Percentiles rank a stretch among this genome's conserved stretches.
phyloP scores from a whole-genome alignment of 1,284 basidiomycete species.

The Fistulinella staudtii region DNA sequence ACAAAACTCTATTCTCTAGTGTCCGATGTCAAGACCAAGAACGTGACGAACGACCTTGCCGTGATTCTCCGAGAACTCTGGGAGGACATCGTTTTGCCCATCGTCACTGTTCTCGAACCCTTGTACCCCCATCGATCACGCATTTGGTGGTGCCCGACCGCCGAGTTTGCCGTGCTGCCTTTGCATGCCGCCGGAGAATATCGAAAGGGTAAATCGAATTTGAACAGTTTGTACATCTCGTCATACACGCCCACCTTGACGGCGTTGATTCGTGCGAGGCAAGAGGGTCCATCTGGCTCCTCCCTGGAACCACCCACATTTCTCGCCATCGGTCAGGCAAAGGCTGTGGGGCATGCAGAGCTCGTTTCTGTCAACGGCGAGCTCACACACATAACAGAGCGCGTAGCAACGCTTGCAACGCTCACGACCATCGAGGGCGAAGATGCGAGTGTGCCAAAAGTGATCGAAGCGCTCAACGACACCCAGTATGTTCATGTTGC shows the following conservation, averaged over 20 bases:
- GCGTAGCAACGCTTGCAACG: not conserved
- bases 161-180: conserved; percentile 30
- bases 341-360: not conserved
- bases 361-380: conserved; percentile 7
- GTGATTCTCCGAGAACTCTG: conserved; percentile 24
- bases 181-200: conserved; percentile 5
- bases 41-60: not conserved
- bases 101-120: conserved; percentile 16
- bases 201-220: conserved; percentile 1
- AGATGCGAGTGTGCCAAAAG: conserved; percentile 1
- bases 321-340: conserved; percentile 13
- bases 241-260: conserved; percentile 34
- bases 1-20: not conserved
- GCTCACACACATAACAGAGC: not conserved
- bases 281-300: not conserved
- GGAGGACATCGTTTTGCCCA: conserved; percentile 22
- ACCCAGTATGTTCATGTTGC: conserved; percentile 20
- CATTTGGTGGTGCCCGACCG: conserved; percentile 40
- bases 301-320: not conserved
- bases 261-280: conserved; percentile 22
- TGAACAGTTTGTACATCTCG: conserved; percentile 28
- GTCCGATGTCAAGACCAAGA: not conserved
- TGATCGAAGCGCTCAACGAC: conserved; percentile 5
- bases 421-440: conserved; percentile 2
- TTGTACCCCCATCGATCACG: conserved; percentile 17